Base-by-base conservation (phyloP, 371 early-diverging fungal genomes). In the Mortierella sp. region DNA sequence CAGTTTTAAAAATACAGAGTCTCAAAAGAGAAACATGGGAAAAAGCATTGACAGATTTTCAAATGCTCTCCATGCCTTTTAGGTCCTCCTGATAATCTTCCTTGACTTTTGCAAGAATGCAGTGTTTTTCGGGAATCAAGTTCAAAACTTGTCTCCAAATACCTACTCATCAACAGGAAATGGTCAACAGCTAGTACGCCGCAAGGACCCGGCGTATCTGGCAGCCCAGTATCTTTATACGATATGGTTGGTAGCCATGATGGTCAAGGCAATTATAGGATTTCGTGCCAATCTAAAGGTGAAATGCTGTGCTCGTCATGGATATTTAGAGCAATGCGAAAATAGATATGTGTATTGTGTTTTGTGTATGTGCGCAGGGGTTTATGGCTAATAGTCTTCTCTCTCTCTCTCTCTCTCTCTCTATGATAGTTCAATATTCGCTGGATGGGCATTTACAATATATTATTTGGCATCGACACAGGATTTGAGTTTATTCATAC, bases 31-130 rank as follows among this genome's bases (percentile, higher is more conserved):
- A 19, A 19, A 19, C 6, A 48, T 16, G 16, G 48, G 48, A 48
- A 19, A 19, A 19, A 16, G 6, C 48, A 13, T 48, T 19, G 48
- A 48, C 16, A 48, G 48, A 19, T 6, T 48, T 5, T 48, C 13
- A 48, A 48, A 13, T 48, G 6, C 16, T 48, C 19, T 5, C 16
- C 48, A 48, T 48, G 13, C 13, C 3, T 19, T 43, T 43, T 43
- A 81, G 82, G 82, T 81, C 22, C 67, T 81, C 10, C 2, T 81
- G 33, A 48, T 76, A 13, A 76, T 69, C 63, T 1, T 76, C 19
- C 72, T 81, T 32, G 76, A 81, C 55, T 75, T 81, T 60, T 71
- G 72, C 70, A 81, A 81, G 60, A 81, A 76, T 22, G 52, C 70
- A 1, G 67, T 36, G 13, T 70, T 65, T 58, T 72, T 81, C 15